phyloP scores from a whole-genome alignment of 2,329 filamentous ascomycete genomes.

The Emmonsia crescens region DNA sequence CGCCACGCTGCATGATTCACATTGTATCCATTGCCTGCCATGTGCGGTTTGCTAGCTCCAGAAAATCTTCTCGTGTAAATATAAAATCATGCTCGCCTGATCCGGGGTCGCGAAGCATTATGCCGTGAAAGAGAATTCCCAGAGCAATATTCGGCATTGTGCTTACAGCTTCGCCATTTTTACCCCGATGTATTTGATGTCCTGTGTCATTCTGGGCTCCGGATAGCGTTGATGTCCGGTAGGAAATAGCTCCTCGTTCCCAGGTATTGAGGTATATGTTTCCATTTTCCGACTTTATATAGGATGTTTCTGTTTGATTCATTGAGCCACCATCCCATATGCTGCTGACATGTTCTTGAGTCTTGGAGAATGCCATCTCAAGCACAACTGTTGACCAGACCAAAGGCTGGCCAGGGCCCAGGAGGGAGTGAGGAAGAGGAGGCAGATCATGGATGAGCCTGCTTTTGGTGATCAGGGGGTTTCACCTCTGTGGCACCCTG shows the following conservation, averaged over 20 bases:
- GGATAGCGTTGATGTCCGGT: neutral
- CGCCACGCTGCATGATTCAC: no score
- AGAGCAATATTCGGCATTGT: neutral
- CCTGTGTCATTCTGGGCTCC: slow-evolving; percentile 1
- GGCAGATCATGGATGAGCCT: neutral
- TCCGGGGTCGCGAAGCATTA: slow-evolving; percentile 1
- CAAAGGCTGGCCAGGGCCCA: neutral
- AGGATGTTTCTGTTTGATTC: neutral
- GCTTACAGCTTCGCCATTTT: neutral
- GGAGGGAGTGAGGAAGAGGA: neutral
- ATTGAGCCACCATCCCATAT: slow-evolving; percentile 7
- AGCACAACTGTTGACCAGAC: slow-evolving; percentile 5
- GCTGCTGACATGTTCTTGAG: neutral
- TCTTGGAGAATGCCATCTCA: slow-evolving; percentile 5
- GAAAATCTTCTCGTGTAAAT: slow-evolving; percentile 3
- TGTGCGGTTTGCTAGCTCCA: neutral
- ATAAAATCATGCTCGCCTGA: slow-evolving; percentile 6
- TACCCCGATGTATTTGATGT: slow-evolving; percentile 6
- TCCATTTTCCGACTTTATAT: slow-evolving; percentile 5
- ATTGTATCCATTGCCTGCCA: neutral
- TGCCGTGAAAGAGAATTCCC: neutral
- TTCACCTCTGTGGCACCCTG: neutral
- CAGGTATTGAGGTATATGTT: slow-evolving; percentile 6
- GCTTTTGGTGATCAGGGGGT: neutral
- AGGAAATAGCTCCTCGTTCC: neutral